phyloP scores from a whole-genome alignment of 2,329 filamentous ascomycete genomes.

The Xylaria sp. region DNA sequence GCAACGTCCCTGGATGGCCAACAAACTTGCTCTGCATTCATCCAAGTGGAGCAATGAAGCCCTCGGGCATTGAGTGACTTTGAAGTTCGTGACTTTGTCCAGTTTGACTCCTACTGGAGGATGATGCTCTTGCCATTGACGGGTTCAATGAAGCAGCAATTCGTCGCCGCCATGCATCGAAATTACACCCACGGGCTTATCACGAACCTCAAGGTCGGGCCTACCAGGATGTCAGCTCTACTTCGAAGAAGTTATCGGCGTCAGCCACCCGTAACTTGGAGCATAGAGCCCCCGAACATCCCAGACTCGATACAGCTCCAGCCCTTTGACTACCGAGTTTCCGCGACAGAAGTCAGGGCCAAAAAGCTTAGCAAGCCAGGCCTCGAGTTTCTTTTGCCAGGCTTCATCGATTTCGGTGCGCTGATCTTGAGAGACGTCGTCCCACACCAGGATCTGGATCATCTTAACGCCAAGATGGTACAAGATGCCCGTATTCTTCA shows the following conservation, averaged over 20 bases:
- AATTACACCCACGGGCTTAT: background rate
- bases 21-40: no score
- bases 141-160: slow-evolving; percentile 10
- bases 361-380: slow-evolving; percentile 41
- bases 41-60: no score
- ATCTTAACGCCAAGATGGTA: slow-evolving; percentile 54
- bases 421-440: slow-evolving; percentile 52
- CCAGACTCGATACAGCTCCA: slow-evolving; percentile 11
- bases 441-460: slow-evolving; percentile 46
- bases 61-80: no score
- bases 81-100: background rate
- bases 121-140: background rate
- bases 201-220: background rate
- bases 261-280: background rate
- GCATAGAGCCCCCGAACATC: slow-evolving; percentile 4
- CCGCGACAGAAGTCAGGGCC: slow-evolving; percentile 35
- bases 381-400: slow-evolving; percentile 49
- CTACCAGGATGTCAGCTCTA: slow-evolving; percentile 7
- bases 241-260: slow-evolving; percentile 7
- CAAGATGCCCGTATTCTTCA: slow-evolving; percentile 50
- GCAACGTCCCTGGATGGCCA: no score
- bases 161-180: background rate
- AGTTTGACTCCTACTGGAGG: slow-evolving; percentile 11
- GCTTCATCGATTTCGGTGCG: slow-evolving; percentile 49
- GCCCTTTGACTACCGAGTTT: slow-evolving; percentile 23